Evolutionary conservation across 2,329 filamentous ascomycete species (phyloP).

Genomic region (Venturia aucupariae): DNA sequence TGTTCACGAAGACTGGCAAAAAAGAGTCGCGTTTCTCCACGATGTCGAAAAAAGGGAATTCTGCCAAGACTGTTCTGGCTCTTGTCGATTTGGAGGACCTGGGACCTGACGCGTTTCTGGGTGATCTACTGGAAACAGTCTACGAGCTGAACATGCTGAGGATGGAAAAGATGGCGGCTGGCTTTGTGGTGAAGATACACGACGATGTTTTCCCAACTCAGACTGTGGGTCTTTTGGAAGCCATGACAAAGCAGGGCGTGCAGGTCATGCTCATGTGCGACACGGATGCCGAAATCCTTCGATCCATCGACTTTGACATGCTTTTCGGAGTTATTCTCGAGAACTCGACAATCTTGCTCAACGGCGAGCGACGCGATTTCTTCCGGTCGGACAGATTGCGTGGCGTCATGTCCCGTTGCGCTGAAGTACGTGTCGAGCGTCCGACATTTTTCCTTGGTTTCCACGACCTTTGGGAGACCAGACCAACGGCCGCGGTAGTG

Average conservation of each 20-base stretch:
- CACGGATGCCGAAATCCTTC: not conserved
- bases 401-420: constrained; percentile 3
- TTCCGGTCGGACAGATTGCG: constrained; percentile 3
- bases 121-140: not conserved
- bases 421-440: not conserved
- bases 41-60: not conserved
- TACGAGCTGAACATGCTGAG: constrained; percentile 1
- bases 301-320: constrained; percentile 3
- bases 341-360: constrained; percentile 1
- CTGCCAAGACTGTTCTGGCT: constrained; percentile 2
- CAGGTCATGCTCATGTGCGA: constrained; percentile 9
- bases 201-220: not conserved
- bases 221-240: not conserved
- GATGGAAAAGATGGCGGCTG: not conserved
- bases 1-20: constrained; percentile 1
- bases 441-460: constrained; percentile 6
- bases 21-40: not conserved
- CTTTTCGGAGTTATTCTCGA: constrained; percentile 2
- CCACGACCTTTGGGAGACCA: constrained; percentile 6
- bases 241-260: not conserved
- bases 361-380: constrained; percentile 1
- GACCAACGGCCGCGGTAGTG: constrained; percentile 5
- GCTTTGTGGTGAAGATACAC: constrained; percentile 4
- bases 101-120: not conserved
- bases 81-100: not conserved